Evolutionary conservation across 2,329 filamentous ascomycete species (phyloP).

Genomic region (Cordyceps pruinosa): DNA sequence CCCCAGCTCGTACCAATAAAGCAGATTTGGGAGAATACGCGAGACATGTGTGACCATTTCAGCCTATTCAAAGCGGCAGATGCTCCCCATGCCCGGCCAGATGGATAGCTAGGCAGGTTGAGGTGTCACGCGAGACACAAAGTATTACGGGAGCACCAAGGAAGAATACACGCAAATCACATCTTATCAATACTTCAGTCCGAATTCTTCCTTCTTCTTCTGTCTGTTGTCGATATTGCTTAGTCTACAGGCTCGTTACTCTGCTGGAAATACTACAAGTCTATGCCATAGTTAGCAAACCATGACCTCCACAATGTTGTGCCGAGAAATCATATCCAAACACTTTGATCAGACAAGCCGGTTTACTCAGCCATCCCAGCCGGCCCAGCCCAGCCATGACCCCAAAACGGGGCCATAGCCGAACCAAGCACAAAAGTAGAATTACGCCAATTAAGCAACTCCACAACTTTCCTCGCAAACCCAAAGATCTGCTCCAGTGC

Average conservation of each 20-base stretch:
- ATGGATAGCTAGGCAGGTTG: no score
- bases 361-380: constrained; percentile 60
- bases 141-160: no score
- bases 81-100: no score
- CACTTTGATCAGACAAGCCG: constrained; percentile 54
- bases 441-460: constrained; percentile 54
- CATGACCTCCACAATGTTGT: not conserved
- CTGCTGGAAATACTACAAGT: not conserved
- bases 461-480: constrained; percentile 65
- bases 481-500: constrained; percentile 48
- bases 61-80: no score
- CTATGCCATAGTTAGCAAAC: constrained; percentile 5
- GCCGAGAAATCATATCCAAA: not conserved
- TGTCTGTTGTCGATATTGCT: not conserved
- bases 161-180: no score
- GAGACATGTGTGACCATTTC: not conserved
- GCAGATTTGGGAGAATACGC: not conserved
- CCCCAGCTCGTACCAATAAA: no score
- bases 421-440: constrained; percentile 49
- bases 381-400: constrained; percentile 39
- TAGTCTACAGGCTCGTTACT: not conserved
- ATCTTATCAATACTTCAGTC: no score
- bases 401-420: constrained; percentile 51
- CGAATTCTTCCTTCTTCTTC: not conserved
- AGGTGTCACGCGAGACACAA: no score